These are phyloP conservation scores for Colletotrichum liaoningense DNA, from an alignment of 2,329 filamentous ascomycete species.

Conservation along the genomic window DNA sequence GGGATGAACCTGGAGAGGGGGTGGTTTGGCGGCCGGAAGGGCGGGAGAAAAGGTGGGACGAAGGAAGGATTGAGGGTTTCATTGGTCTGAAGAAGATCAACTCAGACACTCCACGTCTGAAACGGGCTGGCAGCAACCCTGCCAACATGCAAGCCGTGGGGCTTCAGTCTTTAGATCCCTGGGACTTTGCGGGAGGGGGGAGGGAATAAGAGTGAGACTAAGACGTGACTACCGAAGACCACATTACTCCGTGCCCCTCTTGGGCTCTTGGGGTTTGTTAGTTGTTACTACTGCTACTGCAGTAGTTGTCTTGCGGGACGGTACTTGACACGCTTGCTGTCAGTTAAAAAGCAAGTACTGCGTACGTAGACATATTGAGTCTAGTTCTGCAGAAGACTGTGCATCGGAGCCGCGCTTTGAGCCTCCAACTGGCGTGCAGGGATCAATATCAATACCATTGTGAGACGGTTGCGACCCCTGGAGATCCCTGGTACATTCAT, in stretches of 20 bases:
- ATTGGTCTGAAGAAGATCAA: conserved; percentile 28
- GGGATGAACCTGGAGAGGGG: conserved; percentile 2
- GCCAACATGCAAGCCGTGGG: not conserved
- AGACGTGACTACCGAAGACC: not conserved
- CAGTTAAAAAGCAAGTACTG: no score
- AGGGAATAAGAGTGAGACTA: not conserved
- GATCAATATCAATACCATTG: conserved; percentile 34
- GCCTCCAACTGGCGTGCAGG: conserved; percentile 33
- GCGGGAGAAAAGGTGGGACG: conserved; percentile 25
- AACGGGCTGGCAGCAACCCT: conserved; percentile 26
- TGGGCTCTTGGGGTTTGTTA: not conserved
- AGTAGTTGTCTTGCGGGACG: not conserved
- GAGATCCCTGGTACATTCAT: conserved; percentile 12
- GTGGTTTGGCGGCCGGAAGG: not conserved
- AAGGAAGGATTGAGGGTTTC: conserved; percentile 14
- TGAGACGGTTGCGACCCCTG: conserved; percentile 29
- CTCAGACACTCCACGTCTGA: conserved; percentile 34
- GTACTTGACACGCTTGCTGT: no score
- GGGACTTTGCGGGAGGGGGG: no score
- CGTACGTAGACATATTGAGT: not conserved
- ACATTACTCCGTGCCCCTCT: not conserved
- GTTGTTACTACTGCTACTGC: not conserved
- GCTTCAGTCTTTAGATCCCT: not conserved
- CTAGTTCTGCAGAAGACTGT: not conserved
- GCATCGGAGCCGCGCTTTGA: conserved; percentile 26